A percentile compares a stretch with the other conserved stretches of the same genome.
Evolutionary conservation across 371 early-diverging fungal species (phyloP).

Genomic region (Capillidium heterosporum): DNA sequence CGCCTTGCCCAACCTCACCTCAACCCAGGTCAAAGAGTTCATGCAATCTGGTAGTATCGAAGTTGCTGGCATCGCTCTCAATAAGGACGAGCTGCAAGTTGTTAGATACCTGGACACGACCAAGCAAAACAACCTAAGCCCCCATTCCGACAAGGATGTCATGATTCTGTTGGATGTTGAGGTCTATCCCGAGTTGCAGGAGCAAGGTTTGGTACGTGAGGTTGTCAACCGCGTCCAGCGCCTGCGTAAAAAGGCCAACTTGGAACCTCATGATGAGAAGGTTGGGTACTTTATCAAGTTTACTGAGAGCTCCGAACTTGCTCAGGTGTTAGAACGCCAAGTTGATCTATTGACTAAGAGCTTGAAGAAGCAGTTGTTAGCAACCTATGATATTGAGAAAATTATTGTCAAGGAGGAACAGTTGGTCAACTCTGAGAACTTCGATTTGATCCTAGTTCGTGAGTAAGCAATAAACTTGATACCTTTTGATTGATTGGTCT

Average conservation of each 20-base stretch:
- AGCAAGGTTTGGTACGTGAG: slow-evolving; percentile 94
- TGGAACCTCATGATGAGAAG: slow-evolving; percentile 3
- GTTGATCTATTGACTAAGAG: too few species aligned
- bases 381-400: too few species aligned
- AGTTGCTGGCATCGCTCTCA: slow-evolving; percentile 65
- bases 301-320: too few species aligned
- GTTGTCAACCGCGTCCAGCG: slow-evolving; percentile 96
- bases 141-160: slow-evolving; percentile 66
- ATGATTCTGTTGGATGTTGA: slow-evolving; percentile 80
- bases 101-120: slow-evolving; percentile 58
- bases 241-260: slow-evolving; percentile 75
- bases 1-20: slow-evolving; percentile 58
- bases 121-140: slow-evolving; percentile 30
- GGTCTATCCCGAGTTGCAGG: slow-evolving; percentile 61
- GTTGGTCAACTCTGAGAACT: too few species aligned
- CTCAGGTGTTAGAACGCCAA: too few species aligned
- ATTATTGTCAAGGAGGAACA: too few species aligned
- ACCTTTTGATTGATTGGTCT: too few species aligned
- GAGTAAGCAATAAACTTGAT: too few species aligned
- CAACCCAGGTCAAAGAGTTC: slow-evolving; percentile 68
- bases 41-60: slow-evolving; percentile 39
- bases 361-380: too few species aligned
- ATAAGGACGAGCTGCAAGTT: slow-evolving; percentile 66
- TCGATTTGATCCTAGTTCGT: too few species aligned
- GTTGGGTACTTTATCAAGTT: too few species aligned